Conservation (phyloP, 257 asterid species). For the Solanum tarapatanum region DNA sequence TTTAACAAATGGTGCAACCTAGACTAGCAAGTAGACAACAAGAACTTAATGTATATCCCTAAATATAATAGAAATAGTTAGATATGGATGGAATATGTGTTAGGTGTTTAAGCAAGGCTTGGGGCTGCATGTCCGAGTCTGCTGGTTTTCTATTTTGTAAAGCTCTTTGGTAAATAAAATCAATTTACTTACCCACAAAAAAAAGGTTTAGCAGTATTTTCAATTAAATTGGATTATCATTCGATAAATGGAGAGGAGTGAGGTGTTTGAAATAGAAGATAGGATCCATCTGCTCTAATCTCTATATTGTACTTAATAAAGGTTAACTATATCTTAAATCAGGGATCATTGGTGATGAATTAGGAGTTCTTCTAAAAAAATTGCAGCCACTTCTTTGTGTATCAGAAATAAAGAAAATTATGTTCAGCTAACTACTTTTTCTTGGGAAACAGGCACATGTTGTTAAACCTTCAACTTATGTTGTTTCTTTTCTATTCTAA, state of each 20-base stretch:
- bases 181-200: no score
- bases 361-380: neutral
- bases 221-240: neutral
- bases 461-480: neutral
- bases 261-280: neutral
- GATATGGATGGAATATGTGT: no score
- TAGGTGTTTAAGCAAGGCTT: no score
- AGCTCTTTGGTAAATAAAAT: no score
- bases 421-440: neutral
- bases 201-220: neutral
- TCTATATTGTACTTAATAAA: neutral
- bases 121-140: no score
- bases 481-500: neutral
- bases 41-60: no score
- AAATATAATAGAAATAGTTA: no score
- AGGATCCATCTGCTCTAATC: neutral
- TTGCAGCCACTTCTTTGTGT: neutral
- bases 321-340: neutral
- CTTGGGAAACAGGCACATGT: neutral
- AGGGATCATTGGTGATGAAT: neutral
- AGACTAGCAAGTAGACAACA: no score
- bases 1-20: neutral
- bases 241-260: neutral
- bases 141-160: no score
- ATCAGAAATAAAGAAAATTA: neutral